Conservation (phyloP, 345 rosid species). For the Brassica incana region DNA sequence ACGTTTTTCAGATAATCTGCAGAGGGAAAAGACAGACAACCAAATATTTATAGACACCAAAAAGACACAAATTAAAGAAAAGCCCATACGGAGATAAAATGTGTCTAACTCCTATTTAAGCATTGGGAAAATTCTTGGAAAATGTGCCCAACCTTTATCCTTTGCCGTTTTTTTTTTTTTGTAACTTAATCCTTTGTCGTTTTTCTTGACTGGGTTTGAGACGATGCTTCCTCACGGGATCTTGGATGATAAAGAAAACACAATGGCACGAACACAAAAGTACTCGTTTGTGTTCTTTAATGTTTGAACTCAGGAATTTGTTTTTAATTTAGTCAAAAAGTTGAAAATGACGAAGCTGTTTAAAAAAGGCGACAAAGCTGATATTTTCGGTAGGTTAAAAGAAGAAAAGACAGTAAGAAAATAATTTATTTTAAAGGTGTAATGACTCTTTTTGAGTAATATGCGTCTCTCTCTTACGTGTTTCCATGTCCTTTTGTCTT, state of each 20-base stretch:
- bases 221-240: conserved; percentile 13
- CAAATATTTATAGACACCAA: conserved; percentile 27
- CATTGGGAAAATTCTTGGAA: conserved; percentile 7
- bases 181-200: conserved; percentile 15
- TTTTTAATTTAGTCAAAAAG: conserved; percentile 7
- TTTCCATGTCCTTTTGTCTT: conserved; percentile 32
- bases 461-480: conserved; percentile 8
- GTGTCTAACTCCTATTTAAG: conserved; percentile 13
- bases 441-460: conserved; percentile 14
- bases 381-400: neutral
- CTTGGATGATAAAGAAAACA: conserved; percentile 6
- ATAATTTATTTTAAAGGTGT: neutral
- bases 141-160: conserved; percentile 28
- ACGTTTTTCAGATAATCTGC: neutral
- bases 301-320: neutral
- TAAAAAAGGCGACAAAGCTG: neutral
- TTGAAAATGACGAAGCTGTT: conserved; percentile 8
- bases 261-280: neutral
- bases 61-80: conserved; percentile 3
- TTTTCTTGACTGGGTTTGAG: neutral
- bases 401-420: conserved; percentile 6
- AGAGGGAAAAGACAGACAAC: neutral
- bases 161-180: conserved; percentile 17
- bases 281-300: neutral
- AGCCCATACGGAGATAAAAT: conserved; percentile 32